Percentiles rank a stretch among this genome's conserved stretches.
Evolutionary conservation across 345 rosid species (phyloP).

Genomic region (Litchi chinensis): DNA sequence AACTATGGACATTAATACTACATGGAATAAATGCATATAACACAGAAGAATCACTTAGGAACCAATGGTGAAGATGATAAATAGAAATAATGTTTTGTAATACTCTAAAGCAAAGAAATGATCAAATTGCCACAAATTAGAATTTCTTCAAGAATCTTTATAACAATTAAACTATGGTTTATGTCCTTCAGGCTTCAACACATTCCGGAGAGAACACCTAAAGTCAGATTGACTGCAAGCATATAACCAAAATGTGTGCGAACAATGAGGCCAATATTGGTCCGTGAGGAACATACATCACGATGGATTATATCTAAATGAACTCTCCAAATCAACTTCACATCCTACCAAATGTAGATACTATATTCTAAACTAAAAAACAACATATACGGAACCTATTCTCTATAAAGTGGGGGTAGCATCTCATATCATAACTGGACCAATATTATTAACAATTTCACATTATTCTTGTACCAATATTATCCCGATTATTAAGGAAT

Average conservation of each 20-base stretch:
- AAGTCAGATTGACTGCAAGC: neutral
- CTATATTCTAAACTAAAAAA: too few species aligned
- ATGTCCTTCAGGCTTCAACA: neutral
- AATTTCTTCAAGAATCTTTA: neutral
- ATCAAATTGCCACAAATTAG: neutral
- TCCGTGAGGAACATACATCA: too few species aligned
- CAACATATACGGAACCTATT: too few species aligned
- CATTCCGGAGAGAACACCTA: neutral
- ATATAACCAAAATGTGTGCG: neutral
- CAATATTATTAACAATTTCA: too few species aligned
- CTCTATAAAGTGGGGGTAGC: too few species aligned
- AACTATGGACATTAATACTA: neutral
- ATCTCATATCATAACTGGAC: too few species aligned
- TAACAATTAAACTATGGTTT: neutral
- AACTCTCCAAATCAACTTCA: too few species aligned
- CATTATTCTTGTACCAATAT: too few species aligned
- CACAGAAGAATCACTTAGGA: neutral
- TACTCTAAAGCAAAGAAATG: neutral
- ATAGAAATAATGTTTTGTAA: neutral
- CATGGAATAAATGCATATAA: neutral
- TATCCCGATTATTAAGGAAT: too few species aligned
- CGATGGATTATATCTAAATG: too few species aligned
- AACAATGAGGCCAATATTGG: too few species aligned
- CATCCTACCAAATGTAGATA: too few species aligned
- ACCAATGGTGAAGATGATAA: neutral